phyloP scores from a whole-genome alignment of 345 rosid genomes.

The Adansonia digitata region DNA sequence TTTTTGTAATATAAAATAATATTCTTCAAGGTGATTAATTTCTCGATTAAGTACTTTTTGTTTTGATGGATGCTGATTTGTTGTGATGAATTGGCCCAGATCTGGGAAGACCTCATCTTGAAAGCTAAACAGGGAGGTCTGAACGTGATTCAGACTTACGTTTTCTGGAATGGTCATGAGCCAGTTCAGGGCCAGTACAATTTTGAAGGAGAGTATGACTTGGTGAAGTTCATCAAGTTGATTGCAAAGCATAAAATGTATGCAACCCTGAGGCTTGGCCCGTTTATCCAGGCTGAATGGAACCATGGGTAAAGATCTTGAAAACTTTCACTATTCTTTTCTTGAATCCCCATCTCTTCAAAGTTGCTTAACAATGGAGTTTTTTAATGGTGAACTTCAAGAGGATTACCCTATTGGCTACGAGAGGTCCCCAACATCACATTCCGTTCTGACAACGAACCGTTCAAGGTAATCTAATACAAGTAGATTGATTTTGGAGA shows the following conservation, averaged over 20 bases:
- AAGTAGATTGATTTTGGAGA: neutral
- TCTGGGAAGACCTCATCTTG: constrained; percentile 41
- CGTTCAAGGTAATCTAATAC: constrained; percentile 56
- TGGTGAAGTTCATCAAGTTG: constrained; percentile 72
- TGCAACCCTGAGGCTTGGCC: constrained; percentile 71
- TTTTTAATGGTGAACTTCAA: constrained; percentile 17
- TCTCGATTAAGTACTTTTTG: neutral
- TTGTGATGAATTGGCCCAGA: constrained; percentile 27
- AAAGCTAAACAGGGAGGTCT: constrained; percentile 61
- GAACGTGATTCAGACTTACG: constrained; percentile 56
- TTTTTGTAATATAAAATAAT: no score
- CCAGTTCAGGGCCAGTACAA: constrained; percentile 59
- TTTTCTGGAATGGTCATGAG: constrained; percentile 65
- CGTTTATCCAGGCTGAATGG: constrained; percentile 97
- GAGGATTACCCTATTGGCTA: constrained; percentile 92
- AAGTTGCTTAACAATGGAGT: neutral
- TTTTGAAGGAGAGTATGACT: constrained; percentile 61
- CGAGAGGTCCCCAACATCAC: constrained; percentile 64
- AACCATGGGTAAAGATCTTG: constrained; percentile 67
- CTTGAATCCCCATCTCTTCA: neutral
- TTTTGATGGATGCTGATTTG: neutral
- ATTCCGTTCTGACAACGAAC: constrained; percentile 70
- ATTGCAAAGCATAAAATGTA: constrained; percentile 52
- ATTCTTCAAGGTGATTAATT: neutral
- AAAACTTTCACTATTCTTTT: neutral